These are phyloP conservation scores for Dendrobium nobile DNA, from an alignment of 106 monocot genomes.

Conservation along the genomic window DNA sequence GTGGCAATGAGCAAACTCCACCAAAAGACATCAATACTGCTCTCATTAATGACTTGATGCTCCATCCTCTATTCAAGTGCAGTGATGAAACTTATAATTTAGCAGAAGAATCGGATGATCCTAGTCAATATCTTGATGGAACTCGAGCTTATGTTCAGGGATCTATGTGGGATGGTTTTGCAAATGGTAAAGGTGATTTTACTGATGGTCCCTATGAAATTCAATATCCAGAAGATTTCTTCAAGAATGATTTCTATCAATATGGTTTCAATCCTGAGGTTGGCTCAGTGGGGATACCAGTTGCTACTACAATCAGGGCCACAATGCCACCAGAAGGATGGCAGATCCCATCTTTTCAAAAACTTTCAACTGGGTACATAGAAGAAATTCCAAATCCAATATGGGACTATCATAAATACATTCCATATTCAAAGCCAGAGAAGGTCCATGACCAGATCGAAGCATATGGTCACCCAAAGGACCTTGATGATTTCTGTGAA, in stretches of 20 bases:
- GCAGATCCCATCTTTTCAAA: constrained; percentile 60
- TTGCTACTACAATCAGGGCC: constrained; percentile 85
- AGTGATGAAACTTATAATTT: neutral
- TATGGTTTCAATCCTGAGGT: constrained; percentile 97
- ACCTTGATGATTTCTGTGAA: constrained; percentile 93
- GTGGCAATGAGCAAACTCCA: constrained; percentile 90
- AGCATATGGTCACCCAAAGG: constrained; percentile 61
- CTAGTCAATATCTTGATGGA: constrained; percentile 90
- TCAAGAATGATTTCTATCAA: constrained; percentile 65
- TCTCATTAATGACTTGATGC: constrained; percentile 51
- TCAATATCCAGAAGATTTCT: constrained; percentile 87
- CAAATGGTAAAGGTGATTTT: constrained; percentile 83
- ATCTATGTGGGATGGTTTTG: constrained; percentile 99
- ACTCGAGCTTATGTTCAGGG: constrained; percentile 84
- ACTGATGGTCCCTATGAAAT: constrained; percentile 96
- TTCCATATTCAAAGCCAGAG: constrained; percentile 80
- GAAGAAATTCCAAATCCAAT: constrained; percentile 85
- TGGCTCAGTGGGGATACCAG: constrained; percentile 90
- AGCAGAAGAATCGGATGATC: constrained; percentile 43
- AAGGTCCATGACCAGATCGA: constrained; percentile 91
- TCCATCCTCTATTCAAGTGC: constrained; percentile 60
- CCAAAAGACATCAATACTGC: constrained; percentile 73
- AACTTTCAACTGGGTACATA: constrained; percentile 45
- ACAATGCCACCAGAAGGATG: constrained; percentile 94
- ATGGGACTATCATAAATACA: constrained; percentile 98